Evolutionary conservation across 73 alveolate genomes (phyloP).

Genomic region (Symbiodinium natans): DNA sequence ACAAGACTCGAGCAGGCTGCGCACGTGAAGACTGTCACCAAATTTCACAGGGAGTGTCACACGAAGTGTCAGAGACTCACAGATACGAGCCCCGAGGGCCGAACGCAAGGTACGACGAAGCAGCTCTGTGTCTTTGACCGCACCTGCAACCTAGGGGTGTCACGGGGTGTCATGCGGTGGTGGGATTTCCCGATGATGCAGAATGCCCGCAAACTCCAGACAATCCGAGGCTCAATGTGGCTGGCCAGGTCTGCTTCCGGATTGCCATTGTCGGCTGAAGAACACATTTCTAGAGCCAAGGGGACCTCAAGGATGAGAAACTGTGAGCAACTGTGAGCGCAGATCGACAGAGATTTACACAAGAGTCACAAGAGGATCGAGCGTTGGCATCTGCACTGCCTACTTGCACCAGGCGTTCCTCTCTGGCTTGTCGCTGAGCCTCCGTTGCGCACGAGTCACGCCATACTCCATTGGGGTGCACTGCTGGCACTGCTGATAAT

Average conservation of each 20-base stretch:
- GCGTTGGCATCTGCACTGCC: slow-evolving; percentile 70
- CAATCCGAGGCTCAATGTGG: slow-evolving; percentile 26
- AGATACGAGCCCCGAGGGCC: background rate
- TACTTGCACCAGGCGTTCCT: slow-evolving; percentile 58
- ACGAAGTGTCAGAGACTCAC: background rate
- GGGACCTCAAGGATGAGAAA: slow-evolving; percentile 31
- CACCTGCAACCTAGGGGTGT: slow-evolving; percentile 39
- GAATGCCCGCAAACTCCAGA: background rate
- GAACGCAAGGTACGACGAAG: slow-evolving; percentile 50
- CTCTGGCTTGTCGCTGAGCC: slow-evolving; percentile 88
- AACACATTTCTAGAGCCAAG: slow-evolving; percentile 67
- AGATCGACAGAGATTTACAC: background rate
- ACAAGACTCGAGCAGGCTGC: background rate
- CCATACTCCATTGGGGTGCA: too few relatives aligned
- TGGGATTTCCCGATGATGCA: background rate
- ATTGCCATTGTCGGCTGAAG: slow-evolving; percentile 74
- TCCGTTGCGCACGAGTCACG: background rate
- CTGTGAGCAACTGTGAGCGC: too few relatives aligned
- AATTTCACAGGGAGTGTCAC: background rate
- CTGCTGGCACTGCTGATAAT: background rate
- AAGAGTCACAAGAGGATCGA: background rate
- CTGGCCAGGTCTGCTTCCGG: slow-evolving; percentile 75
- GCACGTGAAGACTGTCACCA: too few relatives aligned
- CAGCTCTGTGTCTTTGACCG: slow-evolving; percentile 62
- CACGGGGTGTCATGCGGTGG: too few relatives aligned